Evolutionary conservation across 345 rosid species (phyloP).

Genomic region (Microcos paniculata): DNA sequence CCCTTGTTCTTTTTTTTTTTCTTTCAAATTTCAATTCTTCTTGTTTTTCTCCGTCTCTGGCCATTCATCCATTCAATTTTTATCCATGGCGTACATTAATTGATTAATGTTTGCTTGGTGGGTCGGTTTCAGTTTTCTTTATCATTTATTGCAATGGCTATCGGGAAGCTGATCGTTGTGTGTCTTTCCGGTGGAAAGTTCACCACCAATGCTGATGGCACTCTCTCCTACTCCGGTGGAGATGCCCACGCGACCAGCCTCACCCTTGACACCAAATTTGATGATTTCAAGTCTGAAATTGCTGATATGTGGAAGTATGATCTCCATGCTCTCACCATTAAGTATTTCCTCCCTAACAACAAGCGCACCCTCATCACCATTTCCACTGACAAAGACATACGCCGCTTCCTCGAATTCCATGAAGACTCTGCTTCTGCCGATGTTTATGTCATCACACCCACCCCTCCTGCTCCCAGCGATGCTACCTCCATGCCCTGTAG

Average conservation of each 20-base stretch:
- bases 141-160: conserved; percentile 2
- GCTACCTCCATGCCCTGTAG: conserved; percentile 15
- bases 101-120: background rate
- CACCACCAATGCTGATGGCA: conserved; percentile 46
- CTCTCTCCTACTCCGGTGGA: conserved; percentile 55
- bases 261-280: conserved; percentile 44
- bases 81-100: background rate
- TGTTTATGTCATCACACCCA: conserved; percentile 42
- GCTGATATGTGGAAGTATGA: conserved; percentile 63
- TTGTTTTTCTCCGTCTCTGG: background rate
- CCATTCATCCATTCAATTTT: background rate
- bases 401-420: conserved; percentile 65
- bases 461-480: conserved; percentile 6
- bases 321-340: conserved; percentile 43
- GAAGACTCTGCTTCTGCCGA: conserved; percentile 55
- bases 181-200: conserved; percentile 71
- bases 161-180: conserved; percentile 58
- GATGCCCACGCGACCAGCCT: conserved; percentile 69
- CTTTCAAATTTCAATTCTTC: background rate
- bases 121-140: background rate
- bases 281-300: conserved; percentile 58
- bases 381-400: conserved; percentile 64
- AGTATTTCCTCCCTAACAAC: conserved; percentile 87
- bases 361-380: conserved; percentile 74
- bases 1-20: background rate